A percentile compares a stretch with the other conserved stretches of the same genome.
phyloP scores from a whole-genome alignment of 2,329 filamentous ascomycete genomes.

The Penicillium glabrum region DNA sequence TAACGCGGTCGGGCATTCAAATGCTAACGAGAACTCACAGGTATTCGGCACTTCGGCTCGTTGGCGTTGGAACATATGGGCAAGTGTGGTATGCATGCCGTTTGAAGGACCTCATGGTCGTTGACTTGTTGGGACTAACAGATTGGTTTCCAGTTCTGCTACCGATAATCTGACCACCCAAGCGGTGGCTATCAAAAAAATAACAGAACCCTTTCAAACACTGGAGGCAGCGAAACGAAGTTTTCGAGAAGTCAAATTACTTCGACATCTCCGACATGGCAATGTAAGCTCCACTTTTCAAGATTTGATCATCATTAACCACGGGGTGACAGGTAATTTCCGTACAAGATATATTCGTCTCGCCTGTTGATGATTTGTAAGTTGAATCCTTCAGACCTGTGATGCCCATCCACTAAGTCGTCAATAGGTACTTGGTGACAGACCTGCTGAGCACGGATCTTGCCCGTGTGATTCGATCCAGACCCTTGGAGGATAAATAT shows the following conservation, averaged over 20 bases:
- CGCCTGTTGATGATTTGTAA: constrained; percentile 3
- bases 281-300: background rate
- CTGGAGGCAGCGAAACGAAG: background rate
- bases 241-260: constrained; percentile 1
- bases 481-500: background rate
- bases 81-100: constrained; percentile 1
- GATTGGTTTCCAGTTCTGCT: background rate
- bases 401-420: background rate
- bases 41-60: background rate
- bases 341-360: constrained; percentile 2
- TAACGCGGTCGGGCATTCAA: background rate
- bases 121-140: background rate
- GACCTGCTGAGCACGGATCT: constrained; percentile 1
- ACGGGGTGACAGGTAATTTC: background rate
- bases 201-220: background rate
- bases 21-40: background rate
- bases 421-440: constrained; percentile 1
- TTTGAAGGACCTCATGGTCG: background rate
- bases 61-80: constrained; percentile 1
- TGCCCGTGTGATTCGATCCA: background rate
- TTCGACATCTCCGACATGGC: background rate
- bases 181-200: constrained; percentile 4
- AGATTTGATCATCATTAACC: background rate
- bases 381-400: background rate
- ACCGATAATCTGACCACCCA: background rate